Evolutionary conservation across 2,329 filamentous ascomycete genomes (phyloP).

Genomic region (Phialemonium atrogriseum): DNA sequence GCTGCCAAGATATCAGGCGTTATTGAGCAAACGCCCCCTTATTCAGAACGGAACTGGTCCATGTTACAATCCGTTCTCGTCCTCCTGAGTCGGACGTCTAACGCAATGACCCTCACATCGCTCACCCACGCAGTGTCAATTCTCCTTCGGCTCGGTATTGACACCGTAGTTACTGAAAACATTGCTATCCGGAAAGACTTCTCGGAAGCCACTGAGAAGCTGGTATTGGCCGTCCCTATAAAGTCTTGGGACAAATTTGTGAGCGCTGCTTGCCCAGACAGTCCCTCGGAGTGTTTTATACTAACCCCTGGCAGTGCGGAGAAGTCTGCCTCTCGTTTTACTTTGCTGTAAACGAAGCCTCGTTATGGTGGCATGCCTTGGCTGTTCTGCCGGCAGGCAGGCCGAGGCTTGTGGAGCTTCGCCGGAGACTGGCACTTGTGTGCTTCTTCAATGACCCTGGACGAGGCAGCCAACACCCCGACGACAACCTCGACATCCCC

Average conservation of each 20-base stretch:
- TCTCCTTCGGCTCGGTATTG: slow-evolving; percentile 47
- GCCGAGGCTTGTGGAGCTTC: slow-evolving; percentile 46
- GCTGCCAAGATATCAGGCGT: no score
- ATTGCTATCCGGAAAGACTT: slow-evolving; percentile 30
- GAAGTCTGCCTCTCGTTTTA: slow-evolving; percentile 39
- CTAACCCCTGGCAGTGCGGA: slow-evolving; percentile 27
- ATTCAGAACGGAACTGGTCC: slow-evolving; percentile 42
- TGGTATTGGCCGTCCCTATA: slow-evolving; percentile 33
- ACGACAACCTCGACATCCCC: slow-evolving; percentile 32
- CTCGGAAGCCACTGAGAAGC: slow-evolving; percentile 31
- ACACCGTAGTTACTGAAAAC: slow-evolving; percentile 38
- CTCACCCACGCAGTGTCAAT: slow-evolving; percentile 33
- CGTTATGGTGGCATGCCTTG: slow-evolving; percentile 50
- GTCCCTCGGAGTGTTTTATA: slow-evolving; percentile 14
- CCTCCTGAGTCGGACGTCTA: slow-evolving; percentile 30
- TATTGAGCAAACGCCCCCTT: slow-evolving; percentile 12
- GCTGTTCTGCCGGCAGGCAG: slow-evolving; percentile 47
- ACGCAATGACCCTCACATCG: slow-evolving; percentile 23
- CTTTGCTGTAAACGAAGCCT: slow-evolving; percentile 34
- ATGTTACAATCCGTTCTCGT: slow-evolving; percentile 33
- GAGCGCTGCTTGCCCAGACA: slow-evolving; percentile 12
- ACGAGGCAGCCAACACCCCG: slow-evolving; percentile 30
- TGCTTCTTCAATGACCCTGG: slow-evolving; percentile 42
- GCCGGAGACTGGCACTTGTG: slow-evolving; percentile 56
- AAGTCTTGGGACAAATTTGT: slow-evolving; percentile 27